phyloP scores from a whole-genome alignment of 1,139 yeast genomes.

The Scheffersomyces illinoinensis region DNA sequence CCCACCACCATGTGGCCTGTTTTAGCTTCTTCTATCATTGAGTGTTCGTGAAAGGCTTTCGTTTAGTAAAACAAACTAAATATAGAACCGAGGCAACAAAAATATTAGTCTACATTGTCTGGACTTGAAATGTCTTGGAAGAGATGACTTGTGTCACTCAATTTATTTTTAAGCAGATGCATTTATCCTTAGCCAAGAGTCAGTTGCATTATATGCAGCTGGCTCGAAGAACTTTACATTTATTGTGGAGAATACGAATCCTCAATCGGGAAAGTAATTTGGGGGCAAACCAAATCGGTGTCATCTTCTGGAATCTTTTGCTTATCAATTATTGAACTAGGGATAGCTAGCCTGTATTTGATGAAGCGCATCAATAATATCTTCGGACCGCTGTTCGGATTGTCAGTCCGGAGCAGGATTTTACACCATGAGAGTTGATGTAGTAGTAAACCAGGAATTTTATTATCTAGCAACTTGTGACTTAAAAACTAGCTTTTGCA shows the following conservation, averaged over 20 bases:
- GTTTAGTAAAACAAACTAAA: background rate
- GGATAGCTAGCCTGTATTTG: background rate
- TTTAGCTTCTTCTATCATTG: background rate
- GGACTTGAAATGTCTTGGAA: background rate
- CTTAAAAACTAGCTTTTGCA: background rate
- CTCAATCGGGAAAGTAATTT: background rate
- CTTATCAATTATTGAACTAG: background rate
- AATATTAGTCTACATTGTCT: background rate
- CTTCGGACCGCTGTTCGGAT: background rate
- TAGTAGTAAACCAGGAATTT: background rate
- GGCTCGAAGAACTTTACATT: too few relatives aligned
- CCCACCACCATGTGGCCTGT: background rate
- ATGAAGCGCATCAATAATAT: background rate
- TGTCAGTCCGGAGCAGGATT: background rate
- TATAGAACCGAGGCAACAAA: background rate
- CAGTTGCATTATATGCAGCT: background rate
- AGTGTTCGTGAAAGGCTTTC: background rate
- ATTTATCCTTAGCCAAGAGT: background rate
- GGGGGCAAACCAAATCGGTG: background rate
- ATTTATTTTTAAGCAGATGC: background rate
- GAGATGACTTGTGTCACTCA: background rate
- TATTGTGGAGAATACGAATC: background rate
- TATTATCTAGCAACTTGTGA: background rate
- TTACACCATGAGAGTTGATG: background rate
- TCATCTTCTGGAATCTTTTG: background rate